Base-by-base conservation (phyloP, 805 yeast species). In the Metschnikowia lunata region DNA sequence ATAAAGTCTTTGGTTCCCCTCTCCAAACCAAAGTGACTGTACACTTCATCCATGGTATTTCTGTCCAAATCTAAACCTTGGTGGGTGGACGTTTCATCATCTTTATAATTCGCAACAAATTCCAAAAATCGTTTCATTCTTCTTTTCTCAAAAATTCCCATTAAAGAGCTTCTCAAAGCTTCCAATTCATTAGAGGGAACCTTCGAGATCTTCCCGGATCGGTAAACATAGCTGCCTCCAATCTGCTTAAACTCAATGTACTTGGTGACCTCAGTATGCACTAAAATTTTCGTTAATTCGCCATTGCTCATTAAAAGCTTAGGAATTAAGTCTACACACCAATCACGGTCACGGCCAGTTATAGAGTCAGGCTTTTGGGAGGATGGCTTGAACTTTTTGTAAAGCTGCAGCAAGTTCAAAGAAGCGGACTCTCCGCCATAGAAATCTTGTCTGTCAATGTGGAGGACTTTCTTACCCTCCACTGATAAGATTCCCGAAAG, bases 251-350 rank as follows among this genome's bases (percentile, higher is more conserved):
- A 93, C 63, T 93, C 98, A 59, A 93, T 83, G 66, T 91, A 91
- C 54, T 96, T 76, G 26, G 98, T 91, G 45, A 93, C 99, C 58
- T 91, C 91, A 23, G 99, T 93, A 64, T 91, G 97, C 30, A 88
- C 89, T 55, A 93, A 78, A 55, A 93, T 93, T 64, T 91, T 91
- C 51, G 97, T 93, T 65, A 93, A 79, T 63, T 91, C 99, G 34
- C 99, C 99, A 61, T 89, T 88, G 43, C 97, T 90, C 99, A 93
- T 93, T 56, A 93, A 73, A 57, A 93, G 90, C 69, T 93, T 93
- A 36, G 99, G 99, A 59, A 93, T 88, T 68, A 93, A 76, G 63
- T 93, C 99, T 41, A 93, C 93, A 67, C 95, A 89, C 97, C 98
- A 93, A 65, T 93, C 98, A 52, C 98, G 79, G 60, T 88, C 96